Evolutionary conservation across 2,329 filamentous ascomycete genomes (phyloP), one percentile per base, ranked within the genome.

Genomic region (Nemania sp.): DNA sequence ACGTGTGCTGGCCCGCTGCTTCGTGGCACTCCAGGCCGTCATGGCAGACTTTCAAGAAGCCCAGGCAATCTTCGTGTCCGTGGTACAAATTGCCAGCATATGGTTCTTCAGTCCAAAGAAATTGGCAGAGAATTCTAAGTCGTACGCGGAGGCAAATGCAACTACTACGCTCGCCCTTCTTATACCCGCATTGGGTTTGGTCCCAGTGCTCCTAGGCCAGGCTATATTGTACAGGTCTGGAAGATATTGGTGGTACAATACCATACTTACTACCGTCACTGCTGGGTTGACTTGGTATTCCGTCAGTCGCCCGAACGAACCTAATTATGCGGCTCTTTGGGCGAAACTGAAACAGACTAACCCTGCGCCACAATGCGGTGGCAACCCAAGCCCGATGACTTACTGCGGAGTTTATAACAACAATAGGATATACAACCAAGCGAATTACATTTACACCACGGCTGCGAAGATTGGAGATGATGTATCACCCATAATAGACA

Each of bases 241-340:
- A 6, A 32, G 29, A n/a, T 52, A 56, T n/a, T 56, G 52, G 52
- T 63, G 60, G 60, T 63, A 63, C 24, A 63, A 51, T 13, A 47
- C 41, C 18, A 4, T 24, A 1, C 51, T 63, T 5, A 55, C 51
- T 26, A 47, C 10, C 15, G 5, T 47, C 15, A 15, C 15, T 8
- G 13, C n/a, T 41, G 54, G 4, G 1, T 43, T 38, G 20, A 10
- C 18, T 13, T 56, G 32, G 41, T 45, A 3, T 2, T 45, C 15
- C 41, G n/a, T 10, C 26, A 24, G 24, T 38, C 29, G 22, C 5
- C 18, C n/a, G 3, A 49, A 2, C 24, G 15, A 22, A 6, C 18
- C 47, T 3, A 26, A 58, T n/a, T 47, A 58, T 22, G 24, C 55
- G 7, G 8, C n/a, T 8, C 13, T 58, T n/a, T 58, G 26, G 55